Base-by-base conservation (phyloP, 129 eudicot genomes). In the Artemisia annua region DNA sequence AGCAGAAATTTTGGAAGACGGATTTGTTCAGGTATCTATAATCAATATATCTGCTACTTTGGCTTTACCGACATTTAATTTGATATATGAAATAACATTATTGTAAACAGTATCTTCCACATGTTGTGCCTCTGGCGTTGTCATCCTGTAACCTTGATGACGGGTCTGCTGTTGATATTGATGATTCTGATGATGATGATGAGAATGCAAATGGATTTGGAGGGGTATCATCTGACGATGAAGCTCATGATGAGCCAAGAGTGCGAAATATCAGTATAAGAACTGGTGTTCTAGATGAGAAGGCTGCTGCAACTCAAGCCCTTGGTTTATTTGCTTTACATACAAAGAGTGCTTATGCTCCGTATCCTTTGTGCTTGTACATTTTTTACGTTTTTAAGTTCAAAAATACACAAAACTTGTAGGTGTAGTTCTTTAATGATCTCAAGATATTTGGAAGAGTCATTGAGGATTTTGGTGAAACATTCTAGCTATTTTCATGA, bases 231-330 rank as follows among this genome's bases (percentile, higher is more conserved):
- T 94, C 99, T 72, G 99, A 94, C 80, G 99, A 94, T 83, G 99
- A 94, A 88, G 96, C 99, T 66, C 99, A 78, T 69, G 99, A 88
- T 82, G 99, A 94, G 77, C 99, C 97, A 22, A 90, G 99, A 71
- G 95, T 90, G 35, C 85, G 99, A 26, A 94, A 94, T 74, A 94
- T 94, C 56, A 94, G 99, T 72, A 83, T 94, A 28, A 86, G 99
- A 88, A 94, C 99, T 0, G 99, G 99, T 46, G 99, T 94, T 66
- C 85, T 94, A 80, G 99, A 94, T 83, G 99, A 94, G 79, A 94
- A 94, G 74, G 99, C 99, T 75, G 96, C 99, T 61, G 97, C 99
- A 48, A 90, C 99, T 55, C 99, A 94, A 85, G 97, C 99, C 66
- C 93, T 94, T 73, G 99, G 99, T 58, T 69, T 88, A 54, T 94